Evolutionary conservation across 306 rosid species (phyloP), one percentile per base, ranked within the genome.

Genomic region (Cicer chorassanicum): DNA sequence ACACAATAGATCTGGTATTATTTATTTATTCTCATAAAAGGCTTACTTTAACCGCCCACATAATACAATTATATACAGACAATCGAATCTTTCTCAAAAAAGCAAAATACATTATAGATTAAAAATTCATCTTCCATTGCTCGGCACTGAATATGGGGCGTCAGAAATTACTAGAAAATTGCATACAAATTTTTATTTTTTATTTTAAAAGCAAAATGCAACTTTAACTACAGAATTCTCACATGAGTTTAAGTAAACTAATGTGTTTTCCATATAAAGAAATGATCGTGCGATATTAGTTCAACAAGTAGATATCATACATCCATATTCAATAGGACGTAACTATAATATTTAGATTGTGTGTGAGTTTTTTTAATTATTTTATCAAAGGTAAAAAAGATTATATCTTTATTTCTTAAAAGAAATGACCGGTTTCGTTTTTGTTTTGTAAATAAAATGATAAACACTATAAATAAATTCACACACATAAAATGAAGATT

Each of bases 91-190:
- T 60, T 79, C 53, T 42, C 48, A 6, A 44, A 29, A 53, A 65
- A 21, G 41, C 29, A 68, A 65, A 48, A 49, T 68, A 48, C 4
- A 19, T 16, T 36, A 21, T 38, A 46, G 34, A 39, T 6, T 24
- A 24, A 72, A 39, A 68, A 69, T 60, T 21, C 24, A 3, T 46
- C 53, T 59, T 74, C 12, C 61, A 38, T 63, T 36, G 75, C 64
- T 38, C 66, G 72, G 48, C 44, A 64, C 41, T 88, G 84, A 88
- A 38, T 79, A 87, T 82, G 86, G 85, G 76, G 67, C 53, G 79
- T 79, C 76, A 48, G 65, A 75, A 82, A 67, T 80, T 82, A 84
- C 76, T 49, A 82, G 76, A 84, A 84, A 74, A 81, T 85, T 81
- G 87, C 43, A 81, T 64, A 55, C 50, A 73, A 44, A 48, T 54